Conservation (phyloP, 208 protist species). For the Wallacemonas sp. region DNA sequence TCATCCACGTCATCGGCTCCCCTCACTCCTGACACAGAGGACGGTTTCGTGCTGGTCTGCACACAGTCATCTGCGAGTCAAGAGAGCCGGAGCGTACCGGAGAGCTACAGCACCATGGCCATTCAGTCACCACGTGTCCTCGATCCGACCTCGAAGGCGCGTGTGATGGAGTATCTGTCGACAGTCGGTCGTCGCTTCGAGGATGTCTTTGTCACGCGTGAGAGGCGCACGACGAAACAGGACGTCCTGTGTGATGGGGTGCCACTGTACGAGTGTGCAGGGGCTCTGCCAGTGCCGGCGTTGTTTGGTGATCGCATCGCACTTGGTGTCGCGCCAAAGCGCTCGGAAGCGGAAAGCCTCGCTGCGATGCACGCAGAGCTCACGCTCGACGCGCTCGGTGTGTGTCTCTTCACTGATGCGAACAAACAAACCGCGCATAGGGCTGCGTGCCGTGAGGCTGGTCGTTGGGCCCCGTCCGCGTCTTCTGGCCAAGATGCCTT, state of each 20-base stretch:
- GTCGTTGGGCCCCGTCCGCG: slow-evolving; percentile 58
- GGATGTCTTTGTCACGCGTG: slow-evolving; percentile 48
- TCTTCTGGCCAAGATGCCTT: background rate
- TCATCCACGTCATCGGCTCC: background rate
- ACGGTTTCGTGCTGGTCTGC: slow-evolving; percentile 19
- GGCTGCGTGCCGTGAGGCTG: slow-evolving; percentile 46
- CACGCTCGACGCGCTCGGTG: slow-evolving; percentile 82
- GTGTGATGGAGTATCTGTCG: slow-evolving; percentile 67
- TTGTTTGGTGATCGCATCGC: slow-evolving; percentile 77
- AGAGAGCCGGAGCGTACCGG: background rate
- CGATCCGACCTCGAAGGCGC: slow-evolving; percentile 51
- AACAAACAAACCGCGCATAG: slow-evolving; percentile 63
- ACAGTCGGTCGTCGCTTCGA: slow-evolving; percentile 63
- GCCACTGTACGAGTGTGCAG: slow-evolving; percentile 35
- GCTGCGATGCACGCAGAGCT: slow-evolving; percentile 91
- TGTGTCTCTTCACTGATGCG: slow-evolving; percentile 68
- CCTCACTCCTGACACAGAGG: slow-evolving; percentile 17
- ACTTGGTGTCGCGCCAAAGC: slow-evolving; percentile 64
- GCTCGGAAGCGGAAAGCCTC: slow-evolving; percentile 62
- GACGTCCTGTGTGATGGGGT: no score
- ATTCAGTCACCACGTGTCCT: slow-evolving; percentile 52
- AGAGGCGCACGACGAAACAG: slow-evolving; percentile 1
- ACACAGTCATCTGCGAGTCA: background rate
- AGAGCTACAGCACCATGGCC: slow-evolving; percentile 21
- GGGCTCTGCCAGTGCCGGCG: slow-evolving; percentile 65